A percentile compares a stretch with the other conserved stretches of the same genome.
phyloP scores from a whole-genome alignment of 2,329 filamentous ascomycete genomes.

The Pseudocercospora macadamiae region DNA sequence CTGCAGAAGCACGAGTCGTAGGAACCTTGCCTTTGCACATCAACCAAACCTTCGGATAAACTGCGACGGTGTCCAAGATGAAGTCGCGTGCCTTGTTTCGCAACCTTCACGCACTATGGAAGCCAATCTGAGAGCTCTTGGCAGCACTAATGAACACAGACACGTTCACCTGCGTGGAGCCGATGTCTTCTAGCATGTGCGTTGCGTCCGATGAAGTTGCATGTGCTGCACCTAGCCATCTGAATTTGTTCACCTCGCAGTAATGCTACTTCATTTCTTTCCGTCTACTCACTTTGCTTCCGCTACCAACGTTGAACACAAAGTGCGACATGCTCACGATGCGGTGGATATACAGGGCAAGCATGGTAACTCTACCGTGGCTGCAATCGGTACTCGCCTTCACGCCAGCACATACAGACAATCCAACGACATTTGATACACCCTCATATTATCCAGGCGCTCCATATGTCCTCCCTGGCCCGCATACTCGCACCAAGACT shows the following conservation, averaged over 20 bases:
- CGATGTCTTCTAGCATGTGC: not conserved
- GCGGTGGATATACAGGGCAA: not conserved
- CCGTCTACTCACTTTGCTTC: too few relatives aligned
- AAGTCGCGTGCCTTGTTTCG: not conserved
- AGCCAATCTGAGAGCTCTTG: not conserved
- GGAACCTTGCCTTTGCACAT: not conserved
- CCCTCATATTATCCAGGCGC: slow-evolving; percentile 20
- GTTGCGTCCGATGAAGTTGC: not conserved
- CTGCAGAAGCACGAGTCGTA: not conserved
- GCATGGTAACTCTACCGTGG: slow-evolving; percentile 13
- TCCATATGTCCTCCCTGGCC: slow-evolving; percentile 11
- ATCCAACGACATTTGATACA: slow-evolving; percentile 9
- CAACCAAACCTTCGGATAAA: not conserved
- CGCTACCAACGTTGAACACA: too few relatives aligned
- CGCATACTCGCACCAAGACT: slow-evolving; percentile 11
- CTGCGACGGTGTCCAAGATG: not conserved
- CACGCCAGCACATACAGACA: not conserved
- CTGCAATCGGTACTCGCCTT: slow-evolving; percentile 13
- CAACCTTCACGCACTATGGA: not conserved
- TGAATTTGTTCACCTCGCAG: not conserved
- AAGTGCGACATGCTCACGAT: not conserved
- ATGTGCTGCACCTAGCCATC: not conserved
- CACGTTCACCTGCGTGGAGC: too few relatives aligned
- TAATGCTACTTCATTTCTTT: too few relatives aligned
- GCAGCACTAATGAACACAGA: too few relatives aligned